These are phyloP conservation scores for Echinosophora koreensis DNA, from an alignment of 306 rosid species.

Conservation along the genomic window DNA sequence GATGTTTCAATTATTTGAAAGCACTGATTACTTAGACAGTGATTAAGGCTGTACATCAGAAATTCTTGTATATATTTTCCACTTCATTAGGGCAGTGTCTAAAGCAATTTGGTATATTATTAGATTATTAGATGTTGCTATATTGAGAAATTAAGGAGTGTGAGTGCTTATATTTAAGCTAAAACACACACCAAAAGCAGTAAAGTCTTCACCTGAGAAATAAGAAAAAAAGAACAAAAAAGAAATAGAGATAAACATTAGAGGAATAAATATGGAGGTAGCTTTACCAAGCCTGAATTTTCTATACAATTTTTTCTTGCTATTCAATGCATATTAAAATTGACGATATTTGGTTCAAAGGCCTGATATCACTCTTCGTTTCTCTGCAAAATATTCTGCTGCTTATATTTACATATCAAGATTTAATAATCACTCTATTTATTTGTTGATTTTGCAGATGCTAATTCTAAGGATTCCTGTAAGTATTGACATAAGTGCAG, in stretches of 20 bases:
- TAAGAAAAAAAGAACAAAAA: neutral
- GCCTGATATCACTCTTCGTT: constrained; percentile 8
- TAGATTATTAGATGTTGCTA: constrained; percentile 8
- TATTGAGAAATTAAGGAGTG: constrained; percentile 30
- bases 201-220: constrained; percentile 6
- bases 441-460: constrained; percentile 68
- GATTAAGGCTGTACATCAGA: neutral
- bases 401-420: neutral
- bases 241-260: constrained; percentile 12
- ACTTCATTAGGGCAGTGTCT: neutral
- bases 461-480: constrained; percentile 76
- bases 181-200: constrained; percentile 14
- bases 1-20: constrained; percentile 23
- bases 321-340: constrained; percentile 5
- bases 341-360: constrained; percentile 14
- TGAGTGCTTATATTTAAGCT: constrained; percentile 10
- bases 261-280: constrained; percentile 7
- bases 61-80: constrained; percentile 26
- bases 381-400: constrained; percentile 23
- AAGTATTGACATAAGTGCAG: constrained; percentile 56
- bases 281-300: constrained; percentile 17
- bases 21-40: constrained; percentile 19
- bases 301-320: constrained; percentile 14
- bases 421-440: constrained; percentile 36
- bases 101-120: constrained; percentile 33